phyloP scores from a whole-genome alignment of 176 grass and related monocot species.

The Triticum monococcum region DNA sequence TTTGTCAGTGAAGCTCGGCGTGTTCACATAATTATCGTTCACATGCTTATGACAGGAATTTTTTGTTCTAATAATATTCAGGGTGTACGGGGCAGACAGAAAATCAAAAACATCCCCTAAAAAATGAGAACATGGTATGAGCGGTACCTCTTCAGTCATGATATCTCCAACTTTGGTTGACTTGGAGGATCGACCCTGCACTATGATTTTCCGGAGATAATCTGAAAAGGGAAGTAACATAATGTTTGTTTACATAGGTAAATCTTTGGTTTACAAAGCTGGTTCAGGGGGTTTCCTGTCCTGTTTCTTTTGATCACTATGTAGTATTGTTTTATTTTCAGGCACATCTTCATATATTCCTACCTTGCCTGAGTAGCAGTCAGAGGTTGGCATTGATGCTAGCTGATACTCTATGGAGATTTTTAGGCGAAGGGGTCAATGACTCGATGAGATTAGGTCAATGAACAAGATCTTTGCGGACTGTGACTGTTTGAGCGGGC shows the following conservation, averaged over 20 bases:
- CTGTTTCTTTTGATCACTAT: background rate
- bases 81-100: background rate
- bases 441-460: background rate
- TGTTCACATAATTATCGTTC: background rate
- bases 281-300: background rate
- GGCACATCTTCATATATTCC: background rate
- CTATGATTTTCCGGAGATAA: slow-evolving; percentile 99
- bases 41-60: slow-evolving; percentile 2
- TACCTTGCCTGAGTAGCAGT: background rate
- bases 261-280: background rate
- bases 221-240: slow-evolving; percentile 42
- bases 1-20: background rate
- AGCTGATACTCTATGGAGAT: background rate
- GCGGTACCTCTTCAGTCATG: slow-evolving; percentile 96
- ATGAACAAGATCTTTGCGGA: background rate
- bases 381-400: background rate
- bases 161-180: slow-evolving; percentile 99
- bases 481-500: background rate
- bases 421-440: background rate
- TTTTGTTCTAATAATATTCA: background rate
- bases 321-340: background rate
- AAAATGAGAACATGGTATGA: background rate
- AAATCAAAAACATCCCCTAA: background rate
- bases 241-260: slow-evolving; percentile 2
- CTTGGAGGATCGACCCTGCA: slow-evolving; percentile 96